phyloP scores from a whole-genome alignment of 768 basidiomycete species.

The Hygrocybe coccinea region DNA sequence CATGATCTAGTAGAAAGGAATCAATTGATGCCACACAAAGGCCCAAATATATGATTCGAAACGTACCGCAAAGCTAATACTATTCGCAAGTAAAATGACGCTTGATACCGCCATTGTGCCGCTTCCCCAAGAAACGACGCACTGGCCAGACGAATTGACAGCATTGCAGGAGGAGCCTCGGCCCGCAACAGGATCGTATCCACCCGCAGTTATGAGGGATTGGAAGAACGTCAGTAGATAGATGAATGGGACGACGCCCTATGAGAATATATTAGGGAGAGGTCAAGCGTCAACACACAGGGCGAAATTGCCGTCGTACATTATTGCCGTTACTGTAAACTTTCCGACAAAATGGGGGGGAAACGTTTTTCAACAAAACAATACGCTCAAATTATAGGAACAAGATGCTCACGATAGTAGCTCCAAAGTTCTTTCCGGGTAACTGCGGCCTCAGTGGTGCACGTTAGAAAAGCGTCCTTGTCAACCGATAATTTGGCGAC shows the following conservation, averaged over 20 bases:
- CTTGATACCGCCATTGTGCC: slow-evolving; percentile 73
- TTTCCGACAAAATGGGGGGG: slow-evolving; percentile 32
- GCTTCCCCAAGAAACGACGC: slow-evolving; percentile 67
- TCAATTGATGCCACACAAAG: neutral
- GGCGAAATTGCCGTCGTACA: slow-evolving; percentile 33
- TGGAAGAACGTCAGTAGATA: slow-evolving; percentile 77
- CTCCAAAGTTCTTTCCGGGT: slow-evolving; percentile 67
- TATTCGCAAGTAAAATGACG: slow-evolving; percentile 72
- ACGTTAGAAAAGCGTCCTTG: neutral
- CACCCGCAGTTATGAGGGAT: slow-evolving; percentile 63
- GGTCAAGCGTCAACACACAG: neutral
- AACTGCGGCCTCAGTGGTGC: neutral
- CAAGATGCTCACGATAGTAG: slow-evolving; percentile 61
- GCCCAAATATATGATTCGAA: neutral
- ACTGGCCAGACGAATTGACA: slow-evolving; percentile 41
- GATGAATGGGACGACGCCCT: slow-evolving; percentile 66
- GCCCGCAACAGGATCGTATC: slow-evolving; percentile 65
- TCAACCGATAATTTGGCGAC: no score
- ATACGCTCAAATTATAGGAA: neutral
- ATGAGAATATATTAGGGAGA: slow-evolving; percentile 3
- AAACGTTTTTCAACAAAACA: no score
- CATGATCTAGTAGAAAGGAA: slow-evolving; percentile 49
- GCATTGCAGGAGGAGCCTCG: slow-evolving; percentile 66
- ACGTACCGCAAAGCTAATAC: slow-evolving; percentile 66
- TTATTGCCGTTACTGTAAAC: slow-evolving; percentile 83